Base-by-base conservation (phyloP, 257 asterid genomes). In the Penstemon newberryi region DNA sequence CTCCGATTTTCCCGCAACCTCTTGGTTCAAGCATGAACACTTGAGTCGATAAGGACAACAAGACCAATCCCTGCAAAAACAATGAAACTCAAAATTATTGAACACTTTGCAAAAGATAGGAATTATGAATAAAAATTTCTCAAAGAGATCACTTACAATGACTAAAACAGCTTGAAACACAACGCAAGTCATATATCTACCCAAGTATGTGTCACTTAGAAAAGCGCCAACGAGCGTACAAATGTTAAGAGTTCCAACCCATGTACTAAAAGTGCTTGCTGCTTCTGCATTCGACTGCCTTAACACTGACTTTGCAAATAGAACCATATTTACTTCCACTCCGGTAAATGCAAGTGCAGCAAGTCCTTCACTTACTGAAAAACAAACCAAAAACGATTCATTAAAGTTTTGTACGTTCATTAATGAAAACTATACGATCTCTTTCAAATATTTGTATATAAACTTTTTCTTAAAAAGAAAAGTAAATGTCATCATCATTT, bases 261-360 rank as follows among this genome's bases (percentile, higher is more conserved):
- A 90, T 52, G 82, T 78, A 70, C 88, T 90, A 74, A 87, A 87
- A 55, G 82, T 79, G 43, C 75, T 83, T 33, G 94, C 94, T 65
- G 97, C 95, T 40, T 86, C 89, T 15, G 91, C 90, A 41, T 90
- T 90, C 39, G 95, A 77, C 73, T 90, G 87, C 74, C 95, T 72
- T 12, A 90, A 71, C 1, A 87, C 94, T 1, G 89, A 75, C 80
- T 90, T 87, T 25, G 91, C 71, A 79, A 90, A 90, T 41, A 87
- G 81, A 66, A 87, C 95, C 95, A 90, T 87, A 53, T 90, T 90
- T 66, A 84, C 97, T 86, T 90, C 97, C 74, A 86, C 86, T 15
- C 94, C 95, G 0, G 97, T 84, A 57, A 81, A 86, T 9, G 94
- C 97, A 60, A 90, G 84, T 19, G 95, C 93, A 37, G 93, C 94